These are phyloP conservation scores for Ananas comosus DNA, from an alignment of 176 grass and related monocot genomes.

Conservation along the genomic window DNA sequence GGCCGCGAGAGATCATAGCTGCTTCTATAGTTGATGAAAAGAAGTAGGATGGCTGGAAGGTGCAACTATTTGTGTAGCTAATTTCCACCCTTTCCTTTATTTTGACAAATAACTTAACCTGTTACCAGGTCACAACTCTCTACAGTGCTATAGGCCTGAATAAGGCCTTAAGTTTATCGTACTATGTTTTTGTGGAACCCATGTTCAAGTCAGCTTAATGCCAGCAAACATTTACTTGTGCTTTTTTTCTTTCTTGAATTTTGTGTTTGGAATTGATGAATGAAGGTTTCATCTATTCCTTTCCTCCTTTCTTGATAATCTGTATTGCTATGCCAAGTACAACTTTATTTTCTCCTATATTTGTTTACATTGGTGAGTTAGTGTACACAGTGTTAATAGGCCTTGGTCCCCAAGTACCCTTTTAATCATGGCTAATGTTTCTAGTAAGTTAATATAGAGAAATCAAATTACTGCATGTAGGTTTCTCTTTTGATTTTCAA, in stretches of 20 bases:
- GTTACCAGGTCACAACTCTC: no score
- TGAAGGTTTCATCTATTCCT: background rate
- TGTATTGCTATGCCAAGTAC: background rate
- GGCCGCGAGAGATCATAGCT: no score
- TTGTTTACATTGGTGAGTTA: background rate
- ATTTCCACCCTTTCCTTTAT: no score
- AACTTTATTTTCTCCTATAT: background rate
- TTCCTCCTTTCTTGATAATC: background rate
- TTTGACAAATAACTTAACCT: no score
- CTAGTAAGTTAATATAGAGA: background rate
- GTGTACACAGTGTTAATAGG: background rate
- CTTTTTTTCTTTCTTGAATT: background rate
- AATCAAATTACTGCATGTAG: conserved; percentile 3
- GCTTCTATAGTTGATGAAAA: no score
- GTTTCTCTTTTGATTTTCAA: conserved; percentile 1
- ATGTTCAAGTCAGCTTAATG: background rate
- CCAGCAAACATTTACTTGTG: background rate
- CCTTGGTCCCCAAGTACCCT: background rate
- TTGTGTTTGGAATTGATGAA: background rate
- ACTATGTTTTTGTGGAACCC: background rate
- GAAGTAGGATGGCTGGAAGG: no score
- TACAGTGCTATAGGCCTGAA: no score
- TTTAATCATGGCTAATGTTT: conserved; percentile 1
- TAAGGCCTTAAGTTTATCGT: background rate
- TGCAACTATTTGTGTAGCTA: no score